Evolutionary conservation across 2,329 filamentous ascomycete species (phyloP).

Genomic region (Cercospora citrullina): DNA sequence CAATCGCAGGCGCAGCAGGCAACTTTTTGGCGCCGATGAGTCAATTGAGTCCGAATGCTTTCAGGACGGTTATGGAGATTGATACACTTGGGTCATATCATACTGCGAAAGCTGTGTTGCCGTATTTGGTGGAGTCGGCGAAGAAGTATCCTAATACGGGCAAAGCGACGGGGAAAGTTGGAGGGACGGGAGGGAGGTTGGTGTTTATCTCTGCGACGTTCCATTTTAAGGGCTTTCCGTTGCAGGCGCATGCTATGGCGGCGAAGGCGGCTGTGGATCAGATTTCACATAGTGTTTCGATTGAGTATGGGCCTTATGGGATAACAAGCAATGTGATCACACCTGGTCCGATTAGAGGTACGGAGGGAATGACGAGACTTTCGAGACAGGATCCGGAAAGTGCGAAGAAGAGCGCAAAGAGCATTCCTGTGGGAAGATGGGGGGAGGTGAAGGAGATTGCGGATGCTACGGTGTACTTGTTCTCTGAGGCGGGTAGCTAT

Average conservation of each 20-base stretch:
- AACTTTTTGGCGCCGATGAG: slow-evolving; percentile 90
- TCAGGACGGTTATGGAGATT: slow-evolving; percentile 95
- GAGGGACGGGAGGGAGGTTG: slow-evolving; percentile 72
- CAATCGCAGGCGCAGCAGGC: slow-evolving; percentile 91
- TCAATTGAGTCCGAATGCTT: slow-evolving; percentile 80
- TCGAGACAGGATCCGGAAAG: slow-evolving; percentile 38
- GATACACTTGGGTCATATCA: slow-evolving; percentile 93
- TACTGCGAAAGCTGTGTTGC: slow-evolving; percentile 87
- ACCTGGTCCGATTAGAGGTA: slow-evolving; percentile 81
- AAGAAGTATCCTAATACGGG: slow-evolving; percentile 61
- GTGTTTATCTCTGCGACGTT: slow-evolving; percentile 88
- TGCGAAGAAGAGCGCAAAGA: slow-evolving; percentile 35
- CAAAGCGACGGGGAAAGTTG: slow-evolving; percentile 36
- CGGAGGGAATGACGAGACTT: slow-evolving; percentile 61
- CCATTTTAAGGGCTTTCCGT: slow-evolving; percentile 81
- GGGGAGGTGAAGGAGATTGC: slow-evolving; percentile 85
- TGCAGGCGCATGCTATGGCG: slow-evolving; percentile 86
- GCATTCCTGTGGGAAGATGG: slow-evolving; percentile 71
- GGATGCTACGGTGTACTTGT: slow-evolving; percentile 86
- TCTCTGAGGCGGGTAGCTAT: slow-evolving; percentile 81
- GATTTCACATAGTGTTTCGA: slow-evolving; percentile 72
- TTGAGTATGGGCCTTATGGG: slow-evolving; percentile 88
- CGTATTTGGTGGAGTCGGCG: slow-evolving; percentile 76
- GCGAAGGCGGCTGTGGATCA: slow-evolving; percentile 92
- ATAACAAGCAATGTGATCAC: slow-evolving; percentile 86